Conservation (phyloP, 352 stramenopile species). For the Thraustochytrium sp. region DNA sequence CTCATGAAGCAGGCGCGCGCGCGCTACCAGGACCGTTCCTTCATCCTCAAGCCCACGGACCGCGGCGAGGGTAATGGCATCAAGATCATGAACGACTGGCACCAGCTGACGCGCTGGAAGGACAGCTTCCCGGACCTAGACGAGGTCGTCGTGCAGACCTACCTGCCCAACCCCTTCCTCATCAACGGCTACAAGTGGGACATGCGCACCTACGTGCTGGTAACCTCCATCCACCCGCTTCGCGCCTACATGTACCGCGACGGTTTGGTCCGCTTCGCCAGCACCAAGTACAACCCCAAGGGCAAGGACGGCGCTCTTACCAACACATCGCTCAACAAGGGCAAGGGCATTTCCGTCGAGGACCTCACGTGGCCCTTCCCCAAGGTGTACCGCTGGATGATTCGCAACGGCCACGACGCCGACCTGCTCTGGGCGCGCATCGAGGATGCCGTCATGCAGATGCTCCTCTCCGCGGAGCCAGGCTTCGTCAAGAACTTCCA, state of each 20-base stretch:
- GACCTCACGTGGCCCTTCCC: conserved; percentile 44
- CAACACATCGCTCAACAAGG: conserved; percentile 45
- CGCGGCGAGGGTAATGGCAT: conserved; percentile 43
- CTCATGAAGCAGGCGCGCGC: neutral
- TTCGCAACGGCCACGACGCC: neutral
- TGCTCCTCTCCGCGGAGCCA: conserved; percentile 39
- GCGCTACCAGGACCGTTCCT: neutral
- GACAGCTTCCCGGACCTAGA: conserved; percentile 16
- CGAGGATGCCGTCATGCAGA: conserved; percentile 24
- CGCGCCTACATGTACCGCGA: conserved; percentile 72
- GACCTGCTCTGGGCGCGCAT: conserved; percentile 36
- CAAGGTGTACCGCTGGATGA: conserved; percentile 33
- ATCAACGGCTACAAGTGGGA: conserved; percentile 77
- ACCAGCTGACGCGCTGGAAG: conserved; percentile 30
- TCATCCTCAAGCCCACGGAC: conserved; percentile 43
- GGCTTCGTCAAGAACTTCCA: conserved; percentile 27
- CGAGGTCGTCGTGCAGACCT: conserved; percentile 36
- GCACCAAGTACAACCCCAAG: conserved; percentile 46
- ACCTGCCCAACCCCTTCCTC: conserved; percentile 63
- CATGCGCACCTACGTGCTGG: conserved; percentile 72
- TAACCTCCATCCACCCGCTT: conserved; percentile 72
- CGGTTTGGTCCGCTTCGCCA: conserved; percentile 59
- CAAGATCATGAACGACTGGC: conserved; percentile 17
- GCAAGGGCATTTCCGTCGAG: conserved; percentile 20
- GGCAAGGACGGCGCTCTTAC: conserved; percentile 39